Percentiles rank a stretch among this genome's conserved stretches.
Conservation (phyloP, 805 yeast genomes). For the Yarrowia porcina region DNA sequence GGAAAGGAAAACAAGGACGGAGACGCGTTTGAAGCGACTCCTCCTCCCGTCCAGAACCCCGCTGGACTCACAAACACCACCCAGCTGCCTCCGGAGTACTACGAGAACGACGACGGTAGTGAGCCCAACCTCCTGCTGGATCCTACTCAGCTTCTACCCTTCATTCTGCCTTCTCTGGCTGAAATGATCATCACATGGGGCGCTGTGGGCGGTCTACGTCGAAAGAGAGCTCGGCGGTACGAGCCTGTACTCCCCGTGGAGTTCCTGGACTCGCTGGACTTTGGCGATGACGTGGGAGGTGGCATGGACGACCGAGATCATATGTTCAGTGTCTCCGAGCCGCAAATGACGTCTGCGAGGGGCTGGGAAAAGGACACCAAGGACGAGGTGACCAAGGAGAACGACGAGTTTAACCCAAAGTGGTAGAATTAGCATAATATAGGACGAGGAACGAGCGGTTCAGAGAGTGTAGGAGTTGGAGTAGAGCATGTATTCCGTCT, state of each 20-base stretch:
- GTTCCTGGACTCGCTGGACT: conserved; percentile 49
- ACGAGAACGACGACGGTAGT: conserved; percentile 30
- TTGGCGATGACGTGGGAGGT: not conserved
- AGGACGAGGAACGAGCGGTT: too few species aligned
- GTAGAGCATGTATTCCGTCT: too few species aligned
- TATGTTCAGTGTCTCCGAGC: conserved; percentile 1
- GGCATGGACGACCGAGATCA: not conserved
- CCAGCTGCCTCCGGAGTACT: conserved; percentile 17
- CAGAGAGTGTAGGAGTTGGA: too few species aligned
- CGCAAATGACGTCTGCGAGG: conserved; percentile 4
- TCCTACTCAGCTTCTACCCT: conserved; percentile 42
- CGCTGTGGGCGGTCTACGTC: conserved; percentile 58
- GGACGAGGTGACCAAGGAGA: conserved; percentile 16
- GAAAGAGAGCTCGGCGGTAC: conserved; percentile 51
- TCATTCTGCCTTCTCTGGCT: conserved; percentile 65
- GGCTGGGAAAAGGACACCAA: conserved; percentile 13
- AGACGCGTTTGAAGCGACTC: conserved; percentile 2
- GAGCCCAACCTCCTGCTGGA: conserved; percentile 37
- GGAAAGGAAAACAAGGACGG: too few species aligned
- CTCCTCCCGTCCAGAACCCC: not conserved
- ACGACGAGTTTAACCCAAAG: conserved; percentile 20
- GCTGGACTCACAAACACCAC: conserved; percentile 20
- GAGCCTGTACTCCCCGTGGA: conserved; percentile 73
- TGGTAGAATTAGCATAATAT: conserved; percentile 12
- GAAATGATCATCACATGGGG: conserved; percentile 78